Base-by-base conservation (phyloP, 2,329 filamentous ascomycete genomes). In the Talaromyces amestolkiae region DNA sequence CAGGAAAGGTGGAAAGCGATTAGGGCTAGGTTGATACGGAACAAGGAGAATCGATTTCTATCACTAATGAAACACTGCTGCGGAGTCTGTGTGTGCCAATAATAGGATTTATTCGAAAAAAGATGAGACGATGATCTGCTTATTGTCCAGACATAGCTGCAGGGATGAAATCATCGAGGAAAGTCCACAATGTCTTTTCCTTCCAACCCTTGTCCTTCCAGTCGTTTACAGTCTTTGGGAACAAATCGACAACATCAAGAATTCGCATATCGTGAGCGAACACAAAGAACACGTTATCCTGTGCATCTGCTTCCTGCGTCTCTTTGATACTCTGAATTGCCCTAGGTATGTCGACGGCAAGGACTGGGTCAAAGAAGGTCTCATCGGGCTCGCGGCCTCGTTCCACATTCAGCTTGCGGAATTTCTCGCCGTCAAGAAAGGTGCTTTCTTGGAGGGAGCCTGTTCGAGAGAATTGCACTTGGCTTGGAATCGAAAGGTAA, bases 401-500 rank as follows among this genome's bases (percentile, higher is more conserved):
- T 33, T 41, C 41, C 33, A 59, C 9, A 45, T 64, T 64, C 45
- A 59, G 22, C 5, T 58, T 19, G 8, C 53, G 62, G 37, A 41
- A 60, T 27, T 60, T 10, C 35, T 22, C 41, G 19, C 53, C 63
- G n/a, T 51, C 51, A n/a, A 49, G 41, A 51, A 3, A 31, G 10
- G 22, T 7, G 15, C 22, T n/a, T 2, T 22, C 43, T 22, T 24
- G 43, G 27, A 19, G 15, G 15, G 22, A 27, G 15, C 10, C 33
- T 1, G 47, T 53, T 10, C 39, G 45, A 13, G 17, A 15, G 15
- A 15, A 13, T 3, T 53, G 17, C 11, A 59, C 24, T 19, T 37
- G 4, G 13, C 22, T 7, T 13, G 72, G 81, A 0, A 83, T 70
- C 0, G 79, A 80, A 4, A 78, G 69, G 53, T 80, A 78, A 8